A percentile compares a stretch with the other conserved stretches of the same genome.
These are phyloP conservation scores for Torulaspora franciscae DNA, from an alignment of 805 yeast species.

Conservation along the genomic window DNA sequence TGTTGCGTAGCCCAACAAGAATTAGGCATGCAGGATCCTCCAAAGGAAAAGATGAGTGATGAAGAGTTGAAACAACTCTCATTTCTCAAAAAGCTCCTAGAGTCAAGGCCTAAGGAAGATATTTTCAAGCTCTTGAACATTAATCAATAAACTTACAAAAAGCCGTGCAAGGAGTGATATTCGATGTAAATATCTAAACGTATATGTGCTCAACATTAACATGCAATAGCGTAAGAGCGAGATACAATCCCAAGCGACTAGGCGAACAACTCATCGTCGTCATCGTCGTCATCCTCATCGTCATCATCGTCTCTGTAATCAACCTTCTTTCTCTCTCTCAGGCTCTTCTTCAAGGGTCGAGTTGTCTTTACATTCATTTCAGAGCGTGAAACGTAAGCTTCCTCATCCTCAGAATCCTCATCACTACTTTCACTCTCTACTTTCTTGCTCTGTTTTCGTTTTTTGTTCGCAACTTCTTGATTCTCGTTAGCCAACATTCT, in stretches of 20 bases:
- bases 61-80: slow-evolving; percentile 49
- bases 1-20: slow-evolving; percentile 39
- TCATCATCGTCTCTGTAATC: slow-evolving; percentile 36
- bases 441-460: slow-evolving; percentile 11
- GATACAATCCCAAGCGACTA: neutral
- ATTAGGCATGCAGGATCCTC: slow-evolving; percentile 24
- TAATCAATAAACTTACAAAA: slow-evolving; percentile 2
- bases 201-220: slow-evolving; percentile 2
- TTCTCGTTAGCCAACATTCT: slow-evolving; percentile 27
- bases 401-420: slow-evolving; percentile 16
- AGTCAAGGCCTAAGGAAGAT: slow-evolving; percentile 63
- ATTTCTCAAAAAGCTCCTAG: slow-evolving; percentile 56
- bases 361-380: slow-evolving; percentile 5
- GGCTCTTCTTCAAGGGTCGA: slow-evolving; percentile 42
- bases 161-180: neutral
- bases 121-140: slow-evolving; percentile 52
- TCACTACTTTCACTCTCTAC: slow-evolving; percentile 15
- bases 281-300: slow-evolving; percentile 31
- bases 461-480: slow-evolving; percentile 14
- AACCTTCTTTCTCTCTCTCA: slow-evolving; percentile 34
- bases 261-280: slow-evolving; percentile 11
- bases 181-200: slow-evolving; percentile 8
- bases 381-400: slow-evolving; percentile 20
- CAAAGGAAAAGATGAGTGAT: slow-evolving; percentile 8
- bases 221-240: neutral